Evolutionary conservation across 257 asterid genomes (phyloP).

Genomic region (Ilex asprella): DNA sequence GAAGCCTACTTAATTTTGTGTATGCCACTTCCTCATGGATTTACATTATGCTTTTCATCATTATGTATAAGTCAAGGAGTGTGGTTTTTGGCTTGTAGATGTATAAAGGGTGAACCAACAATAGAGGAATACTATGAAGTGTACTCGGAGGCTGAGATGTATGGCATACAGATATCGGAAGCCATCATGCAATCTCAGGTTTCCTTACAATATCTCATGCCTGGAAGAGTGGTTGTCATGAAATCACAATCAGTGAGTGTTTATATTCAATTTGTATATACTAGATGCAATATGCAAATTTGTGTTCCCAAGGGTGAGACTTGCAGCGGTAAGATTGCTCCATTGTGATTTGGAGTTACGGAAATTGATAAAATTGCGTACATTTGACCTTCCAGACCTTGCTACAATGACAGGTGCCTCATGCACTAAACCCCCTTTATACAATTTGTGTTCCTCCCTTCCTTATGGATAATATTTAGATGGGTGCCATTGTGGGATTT

Average conservation of each 20-base stretch:
- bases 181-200: slow-evolving; percentile 72
- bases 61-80: slow-evolving; percentile 2
- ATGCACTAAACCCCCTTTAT: too few species aligned
- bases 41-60: background rate
- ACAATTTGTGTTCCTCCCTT: too few species aligned
- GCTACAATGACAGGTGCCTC: too few species aligned
- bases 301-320: too few species aligned
- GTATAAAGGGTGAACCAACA: slow-evolving; percentile 96
- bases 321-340: too few species aligned
- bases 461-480: too few species aligned
- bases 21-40: background rate
- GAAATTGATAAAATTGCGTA: too few species aligned
- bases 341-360: too few species aligned
- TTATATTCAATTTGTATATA: slow-evolving; percentile 3
- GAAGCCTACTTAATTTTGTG: background rate
- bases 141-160: slow-evolving; percentile 61
- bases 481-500: too few species aligned
- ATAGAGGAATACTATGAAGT: slow-evolving; percentile 88
- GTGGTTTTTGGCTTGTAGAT: slow-evolving; percentile 38
- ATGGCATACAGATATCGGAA: slow-evolving; percentile 41
- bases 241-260: slow-evolving; percentile 70
- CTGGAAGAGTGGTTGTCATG: slow-evolving; percentile 87
- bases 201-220: slow-evolving; percentile 58
- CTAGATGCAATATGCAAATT: background rate
- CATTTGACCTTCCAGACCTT: too few species aligned